Evolutionary conservation across 2,329 filamentous ascomycete species (phyloP).

Genomic region (Emmonsiellopsis sp.): DNA sequence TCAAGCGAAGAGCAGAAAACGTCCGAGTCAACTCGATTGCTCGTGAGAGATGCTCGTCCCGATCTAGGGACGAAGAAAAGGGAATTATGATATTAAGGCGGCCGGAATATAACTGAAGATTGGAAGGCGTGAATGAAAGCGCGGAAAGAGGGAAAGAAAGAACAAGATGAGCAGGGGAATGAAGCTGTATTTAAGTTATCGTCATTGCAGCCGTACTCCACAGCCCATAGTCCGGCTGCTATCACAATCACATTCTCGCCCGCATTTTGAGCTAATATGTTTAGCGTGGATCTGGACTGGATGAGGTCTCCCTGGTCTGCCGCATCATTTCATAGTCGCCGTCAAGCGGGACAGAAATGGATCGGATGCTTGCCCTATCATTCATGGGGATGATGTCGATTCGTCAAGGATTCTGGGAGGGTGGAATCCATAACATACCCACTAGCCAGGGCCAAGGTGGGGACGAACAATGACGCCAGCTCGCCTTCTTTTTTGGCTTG

Average conservation of each 20-base stretch:
- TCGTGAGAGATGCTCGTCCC: not conserved
- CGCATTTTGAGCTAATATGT: no score
- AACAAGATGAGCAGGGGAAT: not conserved
- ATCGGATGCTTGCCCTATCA: not conserved
- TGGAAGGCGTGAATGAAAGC: not conserved
- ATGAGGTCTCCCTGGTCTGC: no score
- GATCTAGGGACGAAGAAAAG: not conserved
- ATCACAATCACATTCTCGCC: no score
- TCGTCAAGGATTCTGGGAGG: not conserved
- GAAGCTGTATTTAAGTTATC: not conserved
- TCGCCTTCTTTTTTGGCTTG: not conserved
- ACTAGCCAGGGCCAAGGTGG: not conserved
- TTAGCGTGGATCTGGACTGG: no score
- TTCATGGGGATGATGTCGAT: not conserved
- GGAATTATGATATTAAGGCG: not conserved
- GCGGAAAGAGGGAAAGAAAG: not conserved
- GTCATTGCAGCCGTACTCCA: no score
- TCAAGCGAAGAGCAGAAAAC: not conserved
- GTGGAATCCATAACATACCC: not conserved
- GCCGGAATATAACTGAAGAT: not conserved
- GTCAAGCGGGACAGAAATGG: not conserved
- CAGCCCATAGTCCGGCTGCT: no score
- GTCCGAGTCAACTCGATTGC: not conserved
- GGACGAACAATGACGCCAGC: not conserved
- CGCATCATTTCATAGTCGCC: no score